phyloP scores from a whole-genome alignment of 768 basidiomycete species.

The Suillus subaureus region DNA sequence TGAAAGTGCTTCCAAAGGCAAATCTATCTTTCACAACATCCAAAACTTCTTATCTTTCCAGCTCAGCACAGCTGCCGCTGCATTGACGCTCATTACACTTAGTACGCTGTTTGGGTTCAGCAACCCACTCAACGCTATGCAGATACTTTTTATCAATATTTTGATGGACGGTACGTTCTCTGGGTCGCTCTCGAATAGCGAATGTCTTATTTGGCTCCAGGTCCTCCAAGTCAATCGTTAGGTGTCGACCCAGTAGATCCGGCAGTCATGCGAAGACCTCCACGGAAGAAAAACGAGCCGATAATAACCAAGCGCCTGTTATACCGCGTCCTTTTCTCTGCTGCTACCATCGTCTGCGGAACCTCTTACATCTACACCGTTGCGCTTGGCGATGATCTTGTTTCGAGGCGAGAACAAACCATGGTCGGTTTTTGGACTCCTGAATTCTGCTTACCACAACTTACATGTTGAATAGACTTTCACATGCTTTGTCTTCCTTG shows the following conservation, averaged over 20 bases:
- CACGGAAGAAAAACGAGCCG: constrained; percentile 89
- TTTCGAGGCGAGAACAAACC: constrained; percentile 90
- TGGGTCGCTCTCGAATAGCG: background rate
- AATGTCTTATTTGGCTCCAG: constrained; percentile 38
- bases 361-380: constrained; percentile 86
- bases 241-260: constrained; percentile 97
- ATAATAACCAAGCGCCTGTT: constrained; percentile 79
- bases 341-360: constrained; percentile 87
- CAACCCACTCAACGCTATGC: constrained; percentile 97
- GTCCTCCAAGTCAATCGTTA: constrained; percentile 92
- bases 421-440: constrained; percentile 63
- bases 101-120: constrained; percentile 88
- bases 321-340: constrained; percentile 87
- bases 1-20: constrained; percentile 48
- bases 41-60: constrained; percentile 98
- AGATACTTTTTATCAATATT: constrained; percentile 99
- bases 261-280: constrained; percentile 89
- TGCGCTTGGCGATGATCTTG: constrained; percentile 79
- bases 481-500: constrained; percentile 95
- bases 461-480: constrained; percentile 70
- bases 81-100: constrained; percentile 91
- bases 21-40: constrained; percentile 99
- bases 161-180: constrained; percentile 85
- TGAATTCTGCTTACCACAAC: background rate
- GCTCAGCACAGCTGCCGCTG: constrained; percentile 95